Evolutionary conservation across 1,284 basidiomycete genomes (phyloP), one percentile per base, ranked within the genome.

Genomic region (Vanrija sp.): DNA sequence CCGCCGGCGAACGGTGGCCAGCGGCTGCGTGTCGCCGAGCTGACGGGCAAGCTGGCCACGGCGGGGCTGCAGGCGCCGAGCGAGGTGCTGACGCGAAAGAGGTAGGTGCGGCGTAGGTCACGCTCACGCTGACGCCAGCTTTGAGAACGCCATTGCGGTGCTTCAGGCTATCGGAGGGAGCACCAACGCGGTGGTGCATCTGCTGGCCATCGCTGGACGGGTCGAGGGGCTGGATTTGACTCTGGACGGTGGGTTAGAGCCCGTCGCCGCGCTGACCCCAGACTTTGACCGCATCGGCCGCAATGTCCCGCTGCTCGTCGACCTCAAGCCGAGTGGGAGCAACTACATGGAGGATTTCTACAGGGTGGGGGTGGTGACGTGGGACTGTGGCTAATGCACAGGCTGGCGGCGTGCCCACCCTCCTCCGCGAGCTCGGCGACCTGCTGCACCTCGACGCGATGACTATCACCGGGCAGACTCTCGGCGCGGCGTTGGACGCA

Each of bases 291-390:
- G 61, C 3, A 74, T 79, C 46, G 77, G 76, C 1, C 58, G 72
- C 34, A 62, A 65, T 55, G 77, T 76, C 2, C 78, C 78, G 1
- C 60, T 79, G 38, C 60, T 80, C 8, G 73, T 77, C 18, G 75
- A 80, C 55, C 65, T 80, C 43, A 79, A 80, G 63, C 79, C 79
- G 0, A 72, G 70, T 2, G 79, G 78, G 2, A 61, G 62, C 10
- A 77, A 76, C 57, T 75, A 78, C 55, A 77, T 79, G 74, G 77
- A 78, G 55, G 79, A 79, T 58, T 67, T 80, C 14, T 74, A 79
- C 64, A 69, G 21, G 21, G 21, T 23, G 21, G 21, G 21, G 21
- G 2, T 23, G 21, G 21, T 23, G 21, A 23, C 21, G 21, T 23
- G 21, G 21, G 21, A 23, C 21, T 23, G 21, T 23, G 21, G 21